Evolutionary conservation across 495 filamentous ascomycete genomes (phyloP), one percentile per base, ranked within the genome.

Genomic region (Podospora comata): DNA sequence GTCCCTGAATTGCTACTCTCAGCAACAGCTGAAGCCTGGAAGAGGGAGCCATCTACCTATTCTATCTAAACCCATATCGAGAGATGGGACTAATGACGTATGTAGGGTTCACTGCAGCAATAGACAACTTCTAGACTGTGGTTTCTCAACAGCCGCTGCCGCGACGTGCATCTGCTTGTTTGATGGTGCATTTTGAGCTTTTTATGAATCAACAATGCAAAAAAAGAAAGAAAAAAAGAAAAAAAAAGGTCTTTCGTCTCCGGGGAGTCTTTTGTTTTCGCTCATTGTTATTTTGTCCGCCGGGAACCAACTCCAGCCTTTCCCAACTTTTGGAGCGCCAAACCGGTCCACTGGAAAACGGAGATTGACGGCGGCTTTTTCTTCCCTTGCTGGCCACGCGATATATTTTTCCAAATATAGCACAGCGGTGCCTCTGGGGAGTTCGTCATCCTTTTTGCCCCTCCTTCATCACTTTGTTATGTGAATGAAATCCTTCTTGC

Each of bases 131-230:
- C 55, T 19, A 19, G 20, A 18, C 23, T 58, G n/a, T 58, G 61
- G 59, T 61, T 61, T 26, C 32, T 34, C 61, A 63, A 63, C 61
- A 63, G 61, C 61, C 61, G 61, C 61, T 63, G 61, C 61, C 61
- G 20, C 20, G 61, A 63, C 28, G 30, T 48, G 28, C 61, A 16
- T 23, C 3, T 62, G 32, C 61, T 18, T 19, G 4, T 7, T 32
- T 32, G 20, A 23, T 23, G 34, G 34, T 39, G 34, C 34, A 39
- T 39, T 39, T 11, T 11, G 34, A 39, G 34, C 11, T 39, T 39
- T 39, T 39, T 39, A 23, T 23, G 20, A 23, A 23, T 39, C 2
- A 39, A 39, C 34, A 23, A 23, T 23, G 20, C 20, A 23, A 23
- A 23, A 0, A 23, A 23, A 23, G 1, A 23, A 23, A 23, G 1